Evolutionary conservation across 2,329 filamentous ascomycete species (phyloP), one percentile per base, ranked within the genome.

Genomic region (Capronia coronata): DNA sequence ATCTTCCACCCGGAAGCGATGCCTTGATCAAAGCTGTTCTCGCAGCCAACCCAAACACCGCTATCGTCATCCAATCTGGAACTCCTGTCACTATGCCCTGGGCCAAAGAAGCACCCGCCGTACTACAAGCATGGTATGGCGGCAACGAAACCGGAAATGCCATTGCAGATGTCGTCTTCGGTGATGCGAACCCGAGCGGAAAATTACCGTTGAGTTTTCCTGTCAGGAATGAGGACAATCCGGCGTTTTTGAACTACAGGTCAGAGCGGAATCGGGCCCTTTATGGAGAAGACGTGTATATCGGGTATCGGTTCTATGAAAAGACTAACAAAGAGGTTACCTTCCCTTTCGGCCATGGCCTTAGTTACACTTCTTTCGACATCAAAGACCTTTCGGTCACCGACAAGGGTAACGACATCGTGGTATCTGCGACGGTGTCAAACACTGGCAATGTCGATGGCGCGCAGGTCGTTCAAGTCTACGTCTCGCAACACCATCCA

Each of bases 71-170:
- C 63, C 86, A 90, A 60, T 87, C 84, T 0, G 87, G 86, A 29
- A 87, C 85, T 0, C 86, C 86, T 0, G 69, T 77, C 9, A 73
- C 71, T 1, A 74, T 76, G 66, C 74, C 73, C 0, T 74, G 74
- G 68, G 65, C 61, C 2, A 61, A 67, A 3, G 64, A 69, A n/a
- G 64, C 70, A 8, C 70, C 71, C 6, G 78, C 81, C 1, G 70
- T 90, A 1, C 63, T 89, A 1, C 84, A 91, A 61, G 86, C 86
- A 6, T 93, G 86, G 86, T 93, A 89, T 61, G 85, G 86, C 52
- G 87, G 87, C n/a, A 87, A 93, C 61, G 87, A 93, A 69, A 84
- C 83, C 3, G 87, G 87, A 4, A 88, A 90, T 62, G 83, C 82
- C 9, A 83, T 94, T 54, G 86, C 84, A 0, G 86, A 91, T 57